Conservation (phyloP, 2,329 filamentous ascomycete genomes). For the Metarhizium guizhouense region DNA sequence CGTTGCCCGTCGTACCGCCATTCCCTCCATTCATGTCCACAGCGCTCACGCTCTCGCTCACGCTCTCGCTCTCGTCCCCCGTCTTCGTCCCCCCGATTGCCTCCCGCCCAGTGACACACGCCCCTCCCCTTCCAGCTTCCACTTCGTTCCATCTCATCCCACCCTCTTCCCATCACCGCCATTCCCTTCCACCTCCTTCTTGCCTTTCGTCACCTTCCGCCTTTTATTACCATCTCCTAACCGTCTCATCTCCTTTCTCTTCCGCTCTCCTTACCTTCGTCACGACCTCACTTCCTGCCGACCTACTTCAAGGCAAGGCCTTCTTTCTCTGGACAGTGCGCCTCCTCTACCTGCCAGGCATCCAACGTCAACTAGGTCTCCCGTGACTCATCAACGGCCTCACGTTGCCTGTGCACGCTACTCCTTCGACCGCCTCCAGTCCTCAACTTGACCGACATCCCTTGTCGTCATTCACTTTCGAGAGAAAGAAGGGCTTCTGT, state of each 20-base stretch:
- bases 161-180: conserved; percentile 26
- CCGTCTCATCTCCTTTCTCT: conserved; percentile 18
- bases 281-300: conserved; percentile 3
- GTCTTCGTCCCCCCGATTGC: conserved; percentile 8
- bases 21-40: not conserved
- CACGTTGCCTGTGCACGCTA: conserved; percentile 10
- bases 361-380: not conserved
- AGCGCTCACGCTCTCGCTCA: not conserved
- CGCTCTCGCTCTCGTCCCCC: not conserved
- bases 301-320: conserved; percentile 19
- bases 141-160: conserved; percentile 24
- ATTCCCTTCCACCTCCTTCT: conserved; percentile 19
- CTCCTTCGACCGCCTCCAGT: conserved; percentile 7
- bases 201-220: conserved; percentile 18
- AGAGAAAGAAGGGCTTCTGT: conserved; percentile 24
- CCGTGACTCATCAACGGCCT: conserved; percentile 7
- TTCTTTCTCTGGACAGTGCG: conserved; percentile 28
- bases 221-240: conserved; percentile 23
- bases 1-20: conserved; percentile 7
- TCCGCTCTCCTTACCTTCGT: conserved; percentile 12
- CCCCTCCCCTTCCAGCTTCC: conserved; percentile 19
- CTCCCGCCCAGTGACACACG: conserved; percentile 17
- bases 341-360: conserved; percentile 11
- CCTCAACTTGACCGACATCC: conserved; percentile 9
- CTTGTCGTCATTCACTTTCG: conserved; percentile 12